A percentile compares a stretch with the other conserved stretches of the same genome.
Conservation (phyloP, 2,329 filamentous ascomycete genomes). For the Curvularia spicifera region DNA sequence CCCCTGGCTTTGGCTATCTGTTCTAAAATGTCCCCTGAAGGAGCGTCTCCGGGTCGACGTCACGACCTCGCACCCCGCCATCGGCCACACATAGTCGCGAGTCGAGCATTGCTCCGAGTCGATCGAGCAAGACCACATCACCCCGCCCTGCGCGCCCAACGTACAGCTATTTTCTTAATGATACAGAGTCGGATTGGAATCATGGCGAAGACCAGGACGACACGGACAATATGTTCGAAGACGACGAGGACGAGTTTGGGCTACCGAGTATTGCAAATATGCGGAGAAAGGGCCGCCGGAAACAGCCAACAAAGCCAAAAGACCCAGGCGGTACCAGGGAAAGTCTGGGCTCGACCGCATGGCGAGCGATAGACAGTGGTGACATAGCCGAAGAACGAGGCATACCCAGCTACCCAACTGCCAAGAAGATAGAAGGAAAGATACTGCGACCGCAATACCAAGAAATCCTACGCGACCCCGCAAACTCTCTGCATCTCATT, state of each 20-base stretch:
- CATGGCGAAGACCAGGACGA: slow-evolving; percentile 66
- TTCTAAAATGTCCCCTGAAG: slow-evolving; percentile 50
- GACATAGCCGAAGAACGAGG: slow-evolving; percentile 94
- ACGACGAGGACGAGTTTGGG: slow-evolving; percentile 95
- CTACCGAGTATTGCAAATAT: slow-evolving; percentile 91
- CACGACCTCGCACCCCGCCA: slow-evolving; percentile 77
- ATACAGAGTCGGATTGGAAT: slow-evolving; percentile 83
- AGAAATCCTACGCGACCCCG: slow-evolving; percentile 84
- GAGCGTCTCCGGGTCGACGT: slow-evolving; percentile 65
- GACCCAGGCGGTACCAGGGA: slow-evolving; percentile 50
- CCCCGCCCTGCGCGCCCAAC: slow-evolving; percentile 68
- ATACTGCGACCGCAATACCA: slow-evolving; percentile 97
- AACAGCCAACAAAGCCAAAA: slow-evolving; percentile 52
- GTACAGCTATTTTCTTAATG: slow-evolving; percentile 82
- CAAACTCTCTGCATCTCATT: slow-evolving; percentile 93
- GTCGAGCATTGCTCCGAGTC: slow-evolving; percentile 64
- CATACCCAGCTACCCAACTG: slow-evolving; percentile 79
- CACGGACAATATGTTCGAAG: slow-evolving; percentile 78
- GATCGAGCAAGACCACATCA: slow-evolving; percentile 62
- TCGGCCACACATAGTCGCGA: slow-evolving; percentile 63
- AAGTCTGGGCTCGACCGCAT: slow-evolving; percentile 39
- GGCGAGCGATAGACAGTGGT: slow-evolving; percentile 77
- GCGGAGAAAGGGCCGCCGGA: slow-evolving; percentile 70
- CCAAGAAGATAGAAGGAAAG: slow-evolving; percentile 91
- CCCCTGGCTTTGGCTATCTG: neutral